Percentiles rank a stretch among this genome's conserved stretches.
These are phyloP conservation scores for Boletellus ananiceps DNA, from an alignment of 768 basidiomycete genomes.

Conservation along the genomic window DNA sequence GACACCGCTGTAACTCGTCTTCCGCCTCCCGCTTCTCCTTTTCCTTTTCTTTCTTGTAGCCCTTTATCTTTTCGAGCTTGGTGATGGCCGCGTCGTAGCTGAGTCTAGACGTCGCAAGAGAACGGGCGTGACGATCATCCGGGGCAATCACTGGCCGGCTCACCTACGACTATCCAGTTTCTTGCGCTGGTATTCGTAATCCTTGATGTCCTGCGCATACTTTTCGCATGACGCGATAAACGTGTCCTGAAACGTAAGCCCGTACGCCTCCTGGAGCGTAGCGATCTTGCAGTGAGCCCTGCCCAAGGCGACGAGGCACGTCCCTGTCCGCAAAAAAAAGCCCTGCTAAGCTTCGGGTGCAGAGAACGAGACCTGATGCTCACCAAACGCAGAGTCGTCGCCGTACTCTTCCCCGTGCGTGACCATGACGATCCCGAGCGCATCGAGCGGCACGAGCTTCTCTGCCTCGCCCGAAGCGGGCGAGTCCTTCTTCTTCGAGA, in stretches of 20 bases:
- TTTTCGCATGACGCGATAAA: constrained; percentile 64
- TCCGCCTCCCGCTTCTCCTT: constrained; percentile 70
- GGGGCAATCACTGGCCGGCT: constrained; percentile 9
- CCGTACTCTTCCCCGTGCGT: constrained; percentile 78
- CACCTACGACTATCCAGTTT: constrained; percentile 84
- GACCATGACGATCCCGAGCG: constrained; percentile 83
- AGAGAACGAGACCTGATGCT: constrained; percentile 12
- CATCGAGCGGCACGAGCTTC: constrained; percentile 73
- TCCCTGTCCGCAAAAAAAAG: constrained; percentile 44
- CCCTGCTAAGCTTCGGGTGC: not conserved
- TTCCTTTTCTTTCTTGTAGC: constrained; percentile 79
- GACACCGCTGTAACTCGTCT: constrained; percentile 70
- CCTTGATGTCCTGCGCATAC: constrained; percentile 72
- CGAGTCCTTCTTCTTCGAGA: constrained; percentile 77
- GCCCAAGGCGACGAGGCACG: constrained; percentile 69
- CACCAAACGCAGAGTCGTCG: constrained; percentile 71
- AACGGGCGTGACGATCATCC: not conserved
- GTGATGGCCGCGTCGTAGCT: constrained; percentile 72
- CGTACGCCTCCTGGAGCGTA: constrained; percentile 78
- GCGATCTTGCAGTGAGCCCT: constrained; percentile 84
- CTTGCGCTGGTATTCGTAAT: constrained; percentile 76
- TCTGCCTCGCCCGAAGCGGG: constrained; percentile 56
- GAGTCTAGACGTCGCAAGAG: constrained; percentile 41
- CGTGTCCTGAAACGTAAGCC: constrained; percentile 65
- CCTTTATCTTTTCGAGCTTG: constrained; percentile 64